Evolutionary conservation across 2,329 filamentous ascomycete genomes (phyloP), one percentile per base, ranked within the genome.

Genomic region (Cladosporium colombiae): DNA sequence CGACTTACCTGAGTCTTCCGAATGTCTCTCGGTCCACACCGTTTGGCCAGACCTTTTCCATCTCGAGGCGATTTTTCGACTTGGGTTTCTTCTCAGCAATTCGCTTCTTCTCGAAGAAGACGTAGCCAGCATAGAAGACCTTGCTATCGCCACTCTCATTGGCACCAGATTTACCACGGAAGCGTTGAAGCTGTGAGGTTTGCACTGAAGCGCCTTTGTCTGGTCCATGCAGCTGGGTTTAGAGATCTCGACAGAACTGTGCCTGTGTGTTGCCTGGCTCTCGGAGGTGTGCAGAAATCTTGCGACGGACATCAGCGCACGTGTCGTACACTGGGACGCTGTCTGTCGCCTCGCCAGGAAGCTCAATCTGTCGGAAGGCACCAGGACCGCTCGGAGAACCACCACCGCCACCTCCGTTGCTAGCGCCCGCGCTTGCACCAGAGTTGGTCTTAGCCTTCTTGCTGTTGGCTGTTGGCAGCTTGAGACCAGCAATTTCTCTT

Each of bases 71-170:
- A 84, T 74, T 79, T 77, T 88, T 87, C 53, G 81, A 77, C 74
- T 84, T 86, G 0, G 77, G 75, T 65, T 85, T 78, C 69, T 80
- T 80, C 65, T 88, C 74, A n/a, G 85, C 76, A 68, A 84, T 67
- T 11, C 53, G 18, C n/a, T 57, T 57, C 78, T 88, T 88, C 76
- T 88, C 85, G 69, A 88, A 88, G 73, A 82, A 86, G 33, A 85
- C 1, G 50, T 71, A 72, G 2, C 59, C 69, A 8, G 69, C 64
- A 33, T 70, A 70, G 60, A 68, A 88, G 0, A 83, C 76, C 10
- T 70, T 69, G 62, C 77, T 83, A 2, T 80, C 82, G 62, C 84
- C 84, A 5, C 86, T 85, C 2, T 78, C 77, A 11, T 75, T 76
- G 0, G 79, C 65, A 0, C 85, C 85, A 64, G 81, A 83, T 70